Base-by-base conservation (phyloP, 1,284 basidiomycete genomes). In the Rhodotorula sp. region DNA sequence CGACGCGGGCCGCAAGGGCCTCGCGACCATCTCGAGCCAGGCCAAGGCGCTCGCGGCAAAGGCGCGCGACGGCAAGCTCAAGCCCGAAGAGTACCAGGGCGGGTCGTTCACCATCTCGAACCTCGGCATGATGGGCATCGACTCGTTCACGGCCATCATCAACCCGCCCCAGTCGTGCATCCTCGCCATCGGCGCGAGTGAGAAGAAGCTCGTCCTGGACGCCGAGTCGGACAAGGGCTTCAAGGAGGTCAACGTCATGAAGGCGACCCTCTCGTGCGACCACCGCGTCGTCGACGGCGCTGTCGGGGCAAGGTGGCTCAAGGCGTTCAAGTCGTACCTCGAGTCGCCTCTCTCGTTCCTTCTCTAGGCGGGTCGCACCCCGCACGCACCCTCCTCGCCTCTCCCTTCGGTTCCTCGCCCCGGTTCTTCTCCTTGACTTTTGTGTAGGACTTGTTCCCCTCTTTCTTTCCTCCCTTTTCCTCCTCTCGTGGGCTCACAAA, bases 61-160 rank as follows among this genome's bases (percentile, higher is more conserved):
- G 84, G 97, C 97, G 50, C 89, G 96, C 64, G 95, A 97, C 77
- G 93, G 95, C 80, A 99, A 99, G 85, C 87, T 99, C 69, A 87
- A 91, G 81, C 96, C 97, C 49, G 86, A 91, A 67, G 96, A 99
- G 83, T 99, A 99, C 86, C 93, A 97, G 87, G 97, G 97, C 75
- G 97, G 97, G 67, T 91, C 93, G 17, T 99, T 99, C 85, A 99
- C 97, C 67, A 93, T 99, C 82, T 99, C 97, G 77, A 99, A 99
- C 85, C 87, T 99, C 77, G 97, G 97, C 84, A 99, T 99, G 97
- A 97, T 88, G 81, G 96, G 93, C 78, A 88, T 96, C 79, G 79
- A 81, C 67, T 88, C 89, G 69, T 99, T 99, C 83, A 98, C 95
- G 27, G 97, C 97, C 63, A 99, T 99, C 85, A 97, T 99, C 88